A percentile compares a stretch with the other conserved stretches of the same genome.
Evolutionary conservation across 495 filamentous ascomycete species (phyloP).

Genomic region (Schizothecium vesticola): DNA sequence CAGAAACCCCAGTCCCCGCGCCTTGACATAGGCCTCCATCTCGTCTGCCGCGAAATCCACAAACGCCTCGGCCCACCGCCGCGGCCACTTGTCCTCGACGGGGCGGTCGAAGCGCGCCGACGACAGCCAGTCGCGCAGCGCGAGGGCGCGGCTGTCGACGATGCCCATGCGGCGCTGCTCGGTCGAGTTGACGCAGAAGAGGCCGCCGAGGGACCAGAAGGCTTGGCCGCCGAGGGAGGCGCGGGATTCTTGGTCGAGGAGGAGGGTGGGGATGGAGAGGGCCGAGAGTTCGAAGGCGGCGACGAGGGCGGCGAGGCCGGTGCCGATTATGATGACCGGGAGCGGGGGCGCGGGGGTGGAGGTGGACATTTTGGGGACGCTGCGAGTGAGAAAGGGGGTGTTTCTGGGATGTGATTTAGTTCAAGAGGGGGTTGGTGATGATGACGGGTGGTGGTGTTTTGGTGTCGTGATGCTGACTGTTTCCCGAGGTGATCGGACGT

Average conservation of each 20-base stretch:
- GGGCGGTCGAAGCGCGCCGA: slow-evolving; percentile 46
- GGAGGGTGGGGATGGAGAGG: slow-evolving; percentile 32
- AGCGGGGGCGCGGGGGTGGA: background rate
- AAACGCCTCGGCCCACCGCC: slow-evolving; percentile 49
- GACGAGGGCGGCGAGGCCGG: slow-evolving; percentile 48
- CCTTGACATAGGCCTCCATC: slow-evolving; percentile 46
- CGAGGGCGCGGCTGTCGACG: slow-evolving; percentile 42
- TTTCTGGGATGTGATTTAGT: no score
- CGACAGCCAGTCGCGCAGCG: slow-evolving; percentile 47
- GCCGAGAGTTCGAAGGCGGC: slow-evolving; percentile 46
- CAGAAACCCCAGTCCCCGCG: slow-evolving; percentile 39
- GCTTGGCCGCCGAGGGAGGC: slow-evolving; percentile 47
- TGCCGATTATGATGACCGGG: slow-evolving; percentile 48
- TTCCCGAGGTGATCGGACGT: background rate
- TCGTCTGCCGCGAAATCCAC: slow-evolving; percentile 47
- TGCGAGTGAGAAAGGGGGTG: background rate
- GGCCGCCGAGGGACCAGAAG: slow-evolving; percentile 50
- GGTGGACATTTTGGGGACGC: background rate
- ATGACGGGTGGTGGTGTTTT: background rate
- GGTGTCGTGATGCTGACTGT: background rate
- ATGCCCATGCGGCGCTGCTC: slow-evolving; percentile 47
- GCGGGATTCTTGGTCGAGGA: slow-evolving; percentile 47
- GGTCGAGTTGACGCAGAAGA: slow-evolving; percentile 47
- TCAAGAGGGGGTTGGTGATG: background rate
- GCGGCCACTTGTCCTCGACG: slow-evolving; percentile 45